Evolutionary conservation across 139 green algal species (phyloP).

Genomic region (Pleodorina starrii): DNA sequence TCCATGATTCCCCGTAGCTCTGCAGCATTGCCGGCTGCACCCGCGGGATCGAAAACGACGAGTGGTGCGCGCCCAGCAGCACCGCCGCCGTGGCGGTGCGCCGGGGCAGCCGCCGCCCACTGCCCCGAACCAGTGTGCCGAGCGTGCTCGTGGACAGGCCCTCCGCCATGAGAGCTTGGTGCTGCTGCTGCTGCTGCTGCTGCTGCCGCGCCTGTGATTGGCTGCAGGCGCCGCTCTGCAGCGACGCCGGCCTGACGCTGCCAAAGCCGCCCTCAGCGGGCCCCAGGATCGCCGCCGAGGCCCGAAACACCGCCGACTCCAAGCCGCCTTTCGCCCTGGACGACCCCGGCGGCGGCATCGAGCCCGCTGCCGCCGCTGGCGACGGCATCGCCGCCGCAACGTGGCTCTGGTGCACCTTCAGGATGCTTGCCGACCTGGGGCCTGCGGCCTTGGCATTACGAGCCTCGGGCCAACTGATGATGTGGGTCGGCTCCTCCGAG

Average conservation of each 20-base stretch:
- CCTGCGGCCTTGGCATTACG: background rate
- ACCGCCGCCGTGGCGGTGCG: background rate
- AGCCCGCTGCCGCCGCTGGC: background rate
- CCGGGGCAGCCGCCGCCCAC: background rate
- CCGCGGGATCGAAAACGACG: background rate
- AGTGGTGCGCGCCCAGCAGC: background rate
- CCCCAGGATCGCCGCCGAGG: too few relatives aligned
- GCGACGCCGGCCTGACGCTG: too few relatives aligned
- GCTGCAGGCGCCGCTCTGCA: too few relatives aligned
- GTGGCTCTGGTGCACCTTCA: background rate
- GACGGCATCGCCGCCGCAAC: background rate
- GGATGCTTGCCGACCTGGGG: background rate
- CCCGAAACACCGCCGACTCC: too few relatives aligned
- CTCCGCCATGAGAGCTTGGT: background rate
- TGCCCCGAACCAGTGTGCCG: background rate
- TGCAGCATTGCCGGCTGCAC: background rate
- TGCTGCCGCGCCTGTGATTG: background rate
- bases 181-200: background rate
- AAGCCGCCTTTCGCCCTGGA: too few relatives aligned
- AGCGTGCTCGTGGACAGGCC: background rate
- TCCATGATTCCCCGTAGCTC: background rate
- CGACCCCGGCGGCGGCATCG: too few relatives aligned
- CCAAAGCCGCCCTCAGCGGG: too few relatives aligned
- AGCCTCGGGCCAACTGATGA: background rate
- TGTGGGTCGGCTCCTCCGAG: background rate